Base-by-base conservation (phyloP, 2,329 filamentous ascomycete genomes). In the Madurella mycetomatis region DNA sequence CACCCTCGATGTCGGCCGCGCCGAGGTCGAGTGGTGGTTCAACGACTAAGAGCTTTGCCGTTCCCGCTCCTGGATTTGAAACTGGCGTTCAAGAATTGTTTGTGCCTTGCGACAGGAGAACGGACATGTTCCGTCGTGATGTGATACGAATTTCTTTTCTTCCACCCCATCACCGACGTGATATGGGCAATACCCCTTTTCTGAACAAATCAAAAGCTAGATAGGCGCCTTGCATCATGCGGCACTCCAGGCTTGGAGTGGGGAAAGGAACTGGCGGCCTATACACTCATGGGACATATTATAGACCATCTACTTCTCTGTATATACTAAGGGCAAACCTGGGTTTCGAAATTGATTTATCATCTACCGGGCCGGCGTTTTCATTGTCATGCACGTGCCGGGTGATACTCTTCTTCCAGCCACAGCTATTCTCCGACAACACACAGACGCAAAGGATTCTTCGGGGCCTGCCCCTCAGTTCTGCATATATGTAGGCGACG, bases 11-110 rank as follows among this genome's bases (percentile, higher is more conserved):
- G 64, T 68, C 34, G 80, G 80, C 30, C 74, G 77, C 51, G 62
- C 62, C 32, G 47, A 62, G 3, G 69, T 74, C 48, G 62, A 65
- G 31, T 83, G 80, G 79, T 75, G 64, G 52, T 79, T 80, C 67
- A 73, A 70, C 55, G 18, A 60, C 47, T 60, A 60, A 59, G 41
- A 5, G 5, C 16, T 18, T 18, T 19, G 13, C 13, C 30, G 34
- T 9, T 11, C 11, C 9, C 11, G 34, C 34, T 15, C 11, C 4
- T 37, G 34, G 34, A 11, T 15, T 37, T 15, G 34, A 25, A 25
- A 25, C 4, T 25, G 7, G 25, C 25, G 25, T 7, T 25, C 25
- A 25, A 25, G 25, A 3, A 25, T 25, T 7, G 25, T 25, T 7
- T 7, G 4, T 25, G 25, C 25, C 34, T 15, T 15, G 13, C 34